Conservation (phyloP, 1,284 basidiomycete species). For the Sphaerobolus stellatus region DNA sequence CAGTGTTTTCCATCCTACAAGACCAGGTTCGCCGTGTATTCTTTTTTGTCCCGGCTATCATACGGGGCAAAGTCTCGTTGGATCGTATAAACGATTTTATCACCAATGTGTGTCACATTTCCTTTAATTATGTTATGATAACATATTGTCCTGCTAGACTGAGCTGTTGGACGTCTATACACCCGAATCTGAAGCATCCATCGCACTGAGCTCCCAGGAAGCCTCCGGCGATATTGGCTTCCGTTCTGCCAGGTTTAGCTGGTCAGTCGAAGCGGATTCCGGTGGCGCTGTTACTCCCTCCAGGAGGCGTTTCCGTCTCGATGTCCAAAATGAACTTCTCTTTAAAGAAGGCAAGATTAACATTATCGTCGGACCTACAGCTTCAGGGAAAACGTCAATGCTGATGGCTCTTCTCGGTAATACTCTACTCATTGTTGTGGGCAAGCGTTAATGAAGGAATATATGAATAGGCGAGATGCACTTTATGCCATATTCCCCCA, state of each 20-base stretch:
- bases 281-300: slow-evolving; percentile 27
- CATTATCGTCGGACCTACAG: slow-evolving; percentile 53
- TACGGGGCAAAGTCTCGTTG: slow-evolving; percentile 46
- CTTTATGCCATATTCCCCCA: slow-evolving; percentile 25
- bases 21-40: background rate
- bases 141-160: slow-evolving; percentile 32
- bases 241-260: slow-evolving; percentile 43
- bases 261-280: slow-evolving; percentile 35
- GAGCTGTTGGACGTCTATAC: slow-evolving; percentile 53
- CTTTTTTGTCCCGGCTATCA: background rate
- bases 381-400: slow-evolving; percentile 44
- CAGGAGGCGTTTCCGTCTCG: slow-evolving; percentile 44
- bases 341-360: slow-evolving; percentile 60
- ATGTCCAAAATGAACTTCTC: slow-evolving; percentile 47
- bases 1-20: background rate
- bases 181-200: slow-evolving; percentile 29
- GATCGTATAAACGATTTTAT: slow-evolving; percentile 48
- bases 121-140: no score
- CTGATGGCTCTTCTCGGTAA: slow-evolving; percentile 51
- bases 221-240: slow-evolving; percentile 35
- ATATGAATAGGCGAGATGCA: slow-evolving; percentile 28
- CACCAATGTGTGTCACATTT: slow-evolving; percentile 27
- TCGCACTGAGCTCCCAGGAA: slow-evolving; percentile 23
- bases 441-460: slow-evolving; percentile 9
- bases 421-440: background rate